Conservation (phyloP, 306 rosid species). For the Gleditsia sinensis region DNA sequence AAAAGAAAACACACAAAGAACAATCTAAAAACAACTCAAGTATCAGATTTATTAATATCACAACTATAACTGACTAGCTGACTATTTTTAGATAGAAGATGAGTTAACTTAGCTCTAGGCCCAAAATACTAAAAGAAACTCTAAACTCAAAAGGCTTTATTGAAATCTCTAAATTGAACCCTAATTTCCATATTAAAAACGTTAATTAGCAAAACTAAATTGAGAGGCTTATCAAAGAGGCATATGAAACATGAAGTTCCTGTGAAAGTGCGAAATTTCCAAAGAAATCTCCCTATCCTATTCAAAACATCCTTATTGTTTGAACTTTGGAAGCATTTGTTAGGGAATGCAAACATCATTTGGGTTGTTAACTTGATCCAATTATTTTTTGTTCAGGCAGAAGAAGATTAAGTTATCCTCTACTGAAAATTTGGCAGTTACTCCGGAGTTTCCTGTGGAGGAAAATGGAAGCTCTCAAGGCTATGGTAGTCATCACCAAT, state of each 20-base stretch:
- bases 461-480: conserved; percentile 45
- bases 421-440: conserved; percentile 41
- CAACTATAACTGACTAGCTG: too few species aligned
- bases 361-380: conserved; percentile 27
- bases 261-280: conserved; percentile 12
- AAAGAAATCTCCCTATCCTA: not conserved
- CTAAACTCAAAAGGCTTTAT: too few species aligned
- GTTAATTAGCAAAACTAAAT: too few species aligned
- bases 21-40: too few species aligned
- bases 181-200: too few species aligned
- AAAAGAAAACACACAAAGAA: too few species aligned
- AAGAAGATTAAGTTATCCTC: conserved; percentile 68
- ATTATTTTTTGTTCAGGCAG: conserved; percentile 53
- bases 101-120: too few species aligned
- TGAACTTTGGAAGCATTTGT: conserved; percentile 24
- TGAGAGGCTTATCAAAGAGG: too few species aligned
- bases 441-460: conserved; percentile 38
- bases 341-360: conserved; percentile 1
- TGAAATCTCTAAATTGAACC: too few species aligned
- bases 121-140: too few species aligned
- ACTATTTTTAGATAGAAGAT: too few species aligned
- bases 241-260: not conserved
- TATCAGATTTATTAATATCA: too few species aligned
- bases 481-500: conserved; percentile 20
- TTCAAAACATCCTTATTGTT: not conserved